Evolutionary conservation across 257 asterid species (phyloP).

Genomic region (Nicotiana noctiflora): DNA sequence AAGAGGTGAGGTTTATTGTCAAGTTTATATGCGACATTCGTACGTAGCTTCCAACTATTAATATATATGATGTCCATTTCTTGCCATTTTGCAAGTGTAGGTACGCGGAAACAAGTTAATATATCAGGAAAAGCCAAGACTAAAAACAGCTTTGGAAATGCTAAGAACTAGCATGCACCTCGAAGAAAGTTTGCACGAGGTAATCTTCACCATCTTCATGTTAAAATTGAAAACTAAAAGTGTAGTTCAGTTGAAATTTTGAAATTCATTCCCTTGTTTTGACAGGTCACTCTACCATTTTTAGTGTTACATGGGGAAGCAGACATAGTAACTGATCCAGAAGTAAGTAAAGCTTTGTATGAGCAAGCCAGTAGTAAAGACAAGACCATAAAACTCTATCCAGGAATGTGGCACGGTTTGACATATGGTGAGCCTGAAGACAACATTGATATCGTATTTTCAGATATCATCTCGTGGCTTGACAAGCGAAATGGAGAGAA

Average conservation of each 20-base stretch:
- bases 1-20: slow-evolving; percentile 39
- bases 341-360: slow-evolving; percentile 67
- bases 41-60: neutral
- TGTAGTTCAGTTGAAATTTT: no score
- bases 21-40: neutral
- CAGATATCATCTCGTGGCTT: slow-evolving; percentile 79
- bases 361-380: slow-evolving; percentile 60
- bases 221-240: neutral
- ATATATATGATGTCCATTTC: neutral
- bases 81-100: slow-evolving; percentile 15
- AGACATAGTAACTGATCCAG: slow-evolving; percentile 86
- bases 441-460: slow-evolving; percentile 53
- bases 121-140: slow-evolving; percentile 80
- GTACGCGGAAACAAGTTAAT: slow-evolving; percentile 69
- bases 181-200: slow-evolving; percentile 80
- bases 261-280: neutral
- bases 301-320: slow-evolving; percentile 87
- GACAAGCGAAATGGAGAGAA: slow-evolving; percentile 33
- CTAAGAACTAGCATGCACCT: slow-evolving; percentile 91
- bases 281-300: slow-evolving; percentile 77
- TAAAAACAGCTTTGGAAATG: slow-evolving; percentile 93
- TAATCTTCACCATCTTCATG: slow-evolving; percentile 3
- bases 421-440: slow-evolving; percentile 44
- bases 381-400: slow-evolving; percentile 79
- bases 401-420: slow-evolving; percentile 74